phyloP scores from a whole-genome alignment of 2,329 filamentous ascomycete species.

The Fusarium oxysporum region DNA sequence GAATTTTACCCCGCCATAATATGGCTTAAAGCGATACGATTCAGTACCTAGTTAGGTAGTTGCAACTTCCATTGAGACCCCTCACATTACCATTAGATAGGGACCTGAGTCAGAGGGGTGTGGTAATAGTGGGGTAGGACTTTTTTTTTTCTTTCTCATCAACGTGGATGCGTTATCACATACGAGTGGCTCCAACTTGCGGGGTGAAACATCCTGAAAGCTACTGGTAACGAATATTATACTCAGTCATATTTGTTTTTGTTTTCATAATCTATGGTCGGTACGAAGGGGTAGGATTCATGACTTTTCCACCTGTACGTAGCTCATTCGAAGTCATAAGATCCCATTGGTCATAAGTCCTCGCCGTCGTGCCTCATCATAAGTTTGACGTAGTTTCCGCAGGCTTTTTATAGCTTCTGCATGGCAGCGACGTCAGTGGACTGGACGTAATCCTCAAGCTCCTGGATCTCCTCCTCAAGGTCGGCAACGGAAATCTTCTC shows the following conservation, averaged over 20 bases:
- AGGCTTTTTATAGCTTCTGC: conserved; percentile 82
- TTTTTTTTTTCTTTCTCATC: not conserved
- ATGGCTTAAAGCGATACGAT: conserved; percentile 40
- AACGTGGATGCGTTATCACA: not conserved
- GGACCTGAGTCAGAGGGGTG: not conserved
- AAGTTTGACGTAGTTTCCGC: conserved; percentile 39
- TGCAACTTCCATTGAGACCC: conserved; percentile 27
- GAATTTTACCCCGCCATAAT: conserved; percentile 44
- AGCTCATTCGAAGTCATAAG: conserved; percentile 42
- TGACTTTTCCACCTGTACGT: conserved; percentile 42
- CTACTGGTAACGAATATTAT: not conserved
- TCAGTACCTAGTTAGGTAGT: conserved; percentile 1
- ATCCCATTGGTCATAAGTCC: conserved; percentile 45
- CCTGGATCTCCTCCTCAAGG: conserved; percentile 84
- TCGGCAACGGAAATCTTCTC: conserved; percentile 92
- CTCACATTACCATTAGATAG: conserved; percentile 14
- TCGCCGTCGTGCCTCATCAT: conserved; percentile 50
- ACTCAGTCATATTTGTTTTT: conserved; percentile 23
- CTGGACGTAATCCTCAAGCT: conserved; percentile 95
- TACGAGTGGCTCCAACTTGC: not conserved
- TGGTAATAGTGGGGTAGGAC: conserved; percentile 10
- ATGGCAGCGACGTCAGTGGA: conserved; percentile 90
- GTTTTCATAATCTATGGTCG: conserved; percentile 43
- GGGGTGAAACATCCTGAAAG: not conserved
- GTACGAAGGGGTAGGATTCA: conserved; percentile 39